Base-by-base conservation (phyloP, 192 early-diverging fungal genomes). In the Backusella macrospora region DNA sequence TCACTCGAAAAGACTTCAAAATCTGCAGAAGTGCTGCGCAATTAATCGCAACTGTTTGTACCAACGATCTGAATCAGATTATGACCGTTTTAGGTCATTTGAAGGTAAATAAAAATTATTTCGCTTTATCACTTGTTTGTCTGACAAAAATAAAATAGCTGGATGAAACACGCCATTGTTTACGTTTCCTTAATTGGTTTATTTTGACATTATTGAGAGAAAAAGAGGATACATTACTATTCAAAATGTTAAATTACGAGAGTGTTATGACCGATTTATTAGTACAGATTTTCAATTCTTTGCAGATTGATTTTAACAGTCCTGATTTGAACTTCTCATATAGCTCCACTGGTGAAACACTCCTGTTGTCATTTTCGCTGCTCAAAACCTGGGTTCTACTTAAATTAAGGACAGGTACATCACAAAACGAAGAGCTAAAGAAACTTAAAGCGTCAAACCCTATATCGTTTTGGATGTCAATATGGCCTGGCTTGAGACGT, bases 111-210 rank as follows among this genome's bases (percentile, higher is more conserved):
- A 59, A 59, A 52, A 23, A 21, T 59, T 13, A 59, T 59, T 18
- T 5, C 8, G 12, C 12, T 59, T 26, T 59, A 52, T 52, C 21
- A 21, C n/a, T 29, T 59, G 13, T 26, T 59, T 59, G 52, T 59
- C 52, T 59, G 0, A 59, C 52, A 59, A 26, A 69, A 47, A 40
- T n/a, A 62, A 65, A 42, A 38, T 62, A 85, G 83, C 49, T 76
- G 16, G 72, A 76, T 63, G 81, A 85, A 67, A 47, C 78, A 2
- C 65, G 78, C 26, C 70, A 77, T 16, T 80, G 76, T 34, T 47
- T 82, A 26, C 72, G 81, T n/a, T 78, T 82, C 46, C 66, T 85
- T 13, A 80, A 76, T 68, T 85, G 83, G 83, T 80, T 85, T 64
- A 49, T 85, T 9, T 62, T 85, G 18, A 68, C 66, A n/a, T 40